A percentile compares a stretch with the other conserved stretches of the same genome.
phyloP scores from a whole-genome alignment of 352 stramenopile species.

The Phytophthora kernoviae region DNA sequence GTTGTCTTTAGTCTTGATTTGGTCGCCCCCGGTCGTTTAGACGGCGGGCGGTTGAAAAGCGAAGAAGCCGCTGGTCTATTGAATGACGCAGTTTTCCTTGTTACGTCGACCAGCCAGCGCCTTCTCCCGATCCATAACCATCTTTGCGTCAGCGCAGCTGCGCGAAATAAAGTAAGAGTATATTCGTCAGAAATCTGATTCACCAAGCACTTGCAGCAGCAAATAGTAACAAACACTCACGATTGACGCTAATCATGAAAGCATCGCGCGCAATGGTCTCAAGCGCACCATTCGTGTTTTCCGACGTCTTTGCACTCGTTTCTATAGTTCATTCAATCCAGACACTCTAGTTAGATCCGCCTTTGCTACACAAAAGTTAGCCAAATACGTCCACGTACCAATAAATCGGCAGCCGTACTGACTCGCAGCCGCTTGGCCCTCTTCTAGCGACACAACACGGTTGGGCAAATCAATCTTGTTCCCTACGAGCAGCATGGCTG shows the following conservation, averaged over 20 bases:
- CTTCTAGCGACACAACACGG: constrained; percentile 75
- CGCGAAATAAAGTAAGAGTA: constrained; percentile 12
- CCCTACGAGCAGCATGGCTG: constrained; percentile 87
- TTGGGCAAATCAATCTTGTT: constrained; percentile 94
- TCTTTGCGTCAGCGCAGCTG: constrained; percentile 78
- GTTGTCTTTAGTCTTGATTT: constrained; percentile 35
- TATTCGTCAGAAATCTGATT: constrained; percentile 5
- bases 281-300: constrained; percentile 86
- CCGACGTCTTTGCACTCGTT: constrained; percentile 89
- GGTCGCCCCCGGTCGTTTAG: neutral
- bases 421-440: constrained; percentile 80
- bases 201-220: neutral
- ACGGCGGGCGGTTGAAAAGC: neutral
- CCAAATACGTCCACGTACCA: constrained; percentile 39
- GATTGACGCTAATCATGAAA: constrained; percentile 87
- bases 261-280: constrained; percentile 88
- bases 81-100: constrained; percentile 86
- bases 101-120: constrained; percentile 67
- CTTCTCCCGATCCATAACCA: constrained; percentile 81
- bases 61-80: constrained; percentile 32
- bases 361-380: neutral
- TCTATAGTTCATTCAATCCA: constrained; percentile 42
- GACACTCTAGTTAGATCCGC: constrained; percentile 12
- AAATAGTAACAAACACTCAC: constrained; percentile 44
- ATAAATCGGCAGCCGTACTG: constrained; percentile 90